A percentile compares a stretch with the other conserved stretches of the same genome.
Conservation (phyloP, 1,139 yeast genomes). For the Suhomyces coccinellae region DNA sequence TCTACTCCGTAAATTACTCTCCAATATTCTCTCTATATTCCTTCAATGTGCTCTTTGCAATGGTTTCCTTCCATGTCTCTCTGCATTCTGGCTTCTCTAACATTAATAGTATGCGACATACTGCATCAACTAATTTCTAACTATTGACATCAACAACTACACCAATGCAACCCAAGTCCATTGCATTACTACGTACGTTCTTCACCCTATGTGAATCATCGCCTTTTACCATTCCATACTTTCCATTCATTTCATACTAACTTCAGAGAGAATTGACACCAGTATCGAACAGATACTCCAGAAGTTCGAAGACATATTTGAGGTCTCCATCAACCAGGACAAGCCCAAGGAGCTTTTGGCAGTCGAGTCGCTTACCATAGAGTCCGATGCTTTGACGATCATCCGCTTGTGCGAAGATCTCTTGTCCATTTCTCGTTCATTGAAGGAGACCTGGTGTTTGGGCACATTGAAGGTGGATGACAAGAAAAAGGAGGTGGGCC, state of each 20-base stretch:
- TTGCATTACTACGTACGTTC: constrained; percentile 44
- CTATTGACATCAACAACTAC: too few relatives aligned
- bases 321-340: constrained; percentile 42
- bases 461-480: constrained; percentile 47
- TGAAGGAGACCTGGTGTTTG: constrained; percentile 59
- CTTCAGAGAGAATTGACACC: constrained; percentile 40
- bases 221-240: neutral
- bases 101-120: too few relatives aligned
- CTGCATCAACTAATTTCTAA: too few relatives aligned
- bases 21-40: too few relatives aligned
- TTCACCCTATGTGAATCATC: neutral
- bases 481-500: constrained; percentile 19
- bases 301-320: constrained; percentile 47
- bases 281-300: constrained; percentile 44
- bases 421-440: constrained; percentile 46
- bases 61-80: too few relatives aligned
- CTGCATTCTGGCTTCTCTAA: too few relatives aligned
- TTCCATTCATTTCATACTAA: constrained; percentile 16
- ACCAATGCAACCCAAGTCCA: constrained; percentile 45
- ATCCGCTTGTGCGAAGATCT: constrained; percentile 55
- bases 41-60: too few relatives aligned
- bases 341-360: constrained; percentile 54
- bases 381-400: constrained; percentile 52
- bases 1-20: too few relatives aligned
- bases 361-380: constrained; percentile 56